These are phyloP conservation scores for Cryptosporidium bovis DNA, from an alignment of 169 alveolate genomes.

Conservation along the genomic window DNA sequence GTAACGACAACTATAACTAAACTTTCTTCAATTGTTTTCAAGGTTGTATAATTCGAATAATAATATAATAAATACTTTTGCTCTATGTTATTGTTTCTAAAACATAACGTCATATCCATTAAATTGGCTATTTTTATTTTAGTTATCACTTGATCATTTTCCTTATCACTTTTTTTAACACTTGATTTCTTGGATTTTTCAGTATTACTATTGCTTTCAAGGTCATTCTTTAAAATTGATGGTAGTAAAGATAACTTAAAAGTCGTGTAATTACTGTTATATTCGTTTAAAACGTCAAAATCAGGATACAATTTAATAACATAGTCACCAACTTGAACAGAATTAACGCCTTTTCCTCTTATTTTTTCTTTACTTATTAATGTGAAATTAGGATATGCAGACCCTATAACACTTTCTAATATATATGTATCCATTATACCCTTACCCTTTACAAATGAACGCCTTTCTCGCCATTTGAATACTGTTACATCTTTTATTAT, in stretches of 20 bases:
- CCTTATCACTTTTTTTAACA: not conserved
- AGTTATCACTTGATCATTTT: conserved; percentile 21
- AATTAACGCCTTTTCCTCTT: conserved; percentile 49
- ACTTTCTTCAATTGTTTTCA: conserved; percentile 88
- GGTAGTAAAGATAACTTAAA: too few relatives aligned
- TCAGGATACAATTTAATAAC: conserved; percentile 6
- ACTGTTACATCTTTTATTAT: conserved; percentile 11
- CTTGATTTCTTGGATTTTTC: not conserved
- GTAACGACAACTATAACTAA: conserved; percentile 86
- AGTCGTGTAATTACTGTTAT: too few relatives aligned
- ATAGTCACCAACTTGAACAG: conserved; percentile 45
- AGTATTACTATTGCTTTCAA: not conserved
- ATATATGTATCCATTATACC: conserved; percentile 76
- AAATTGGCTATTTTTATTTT: conserved; percentile 40
- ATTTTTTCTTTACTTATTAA: not conserved
- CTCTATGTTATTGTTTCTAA: conserved; percentile 86
- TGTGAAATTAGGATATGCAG: conserved; percentile 57
- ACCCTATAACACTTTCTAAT: conserved; percentile 36
- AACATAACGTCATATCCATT: conserved; percentile 83
- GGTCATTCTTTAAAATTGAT: not conserved
- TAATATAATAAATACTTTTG: conserved; percentile 86
- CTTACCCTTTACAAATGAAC: conserved; percentile 76
- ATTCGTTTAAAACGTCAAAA: not conserved
- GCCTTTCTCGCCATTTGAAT: conserved; percentile 50
- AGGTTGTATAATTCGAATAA: conserved; percentile 85